Percentiles rank a stretch among this genome's conserved stretches.
These are phyloP conservation scores for Parathielavia appendiculata DNA, from an alignment of 495 filamentous ascomycete species.

Conservation along the genomic window DNA sequence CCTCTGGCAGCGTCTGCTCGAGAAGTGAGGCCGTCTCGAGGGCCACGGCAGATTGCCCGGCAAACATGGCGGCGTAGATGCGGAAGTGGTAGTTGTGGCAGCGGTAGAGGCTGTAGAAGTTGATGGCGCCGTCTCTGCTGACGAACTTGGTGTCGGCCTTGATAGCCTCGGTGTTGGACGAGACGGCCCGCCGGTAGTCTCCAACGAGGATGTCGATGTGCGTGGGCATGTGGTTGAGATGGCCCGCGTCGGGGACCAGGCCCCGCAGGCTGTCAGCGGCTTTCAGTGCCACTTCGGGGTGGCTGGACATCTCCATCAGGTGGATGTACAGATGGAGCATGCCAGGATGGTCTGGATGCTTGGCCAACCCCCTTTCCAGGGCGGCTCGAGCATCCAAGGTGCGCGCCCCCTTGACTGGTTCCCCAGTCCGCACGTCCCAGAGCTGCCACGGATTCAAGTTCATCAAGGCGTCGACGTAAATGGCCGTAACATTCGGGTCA, in stretches of 20 bases:
- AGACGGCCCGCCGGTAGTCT: conserved; percentile 57
- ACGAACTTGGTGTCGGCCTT: conserved; percentile 58
- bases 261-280: conserved; percentile 56
- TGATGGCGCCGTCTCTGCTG: conserved; percentile 42
- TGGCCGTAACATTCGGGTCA: conserved; percentile 56
- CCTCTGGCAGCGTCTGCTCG: conserved; percentile 53
- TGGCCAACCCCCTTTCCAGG: conserved; percentile 49
- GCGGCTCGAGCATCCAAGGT: conserved; percentile 53
- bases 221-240: conserved; percentile 68
- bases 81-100: conserved; percentile 63
- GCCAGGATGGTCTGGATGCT: conserved; percentile 53
- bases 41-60: conserved; percentile 51
- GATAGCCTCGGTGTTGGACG: conserved; percentile 60
- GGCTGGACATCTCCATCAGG: conserved; percentile 65
- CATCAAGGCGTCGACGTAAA: conserved; percentile 65
- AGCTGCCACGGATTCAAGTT: conserved; percentile 60
- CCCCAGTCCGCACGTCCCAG: conserved; percentile 57
- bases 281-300: conserved; percentile 53
- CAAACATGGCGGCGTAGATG: conserved; percentile 69
- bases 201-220: conserved; percentile 65
- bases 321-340: conserved; percentile 68
- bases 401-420: conserved; percentile 48
- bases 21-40: conserved; percentile 50
- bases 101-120: conserved; percentile 66
- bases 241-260: conserved; percentile 61